Conservation (phyloP, 2,329 filamentous ascomycete species). For the Biscogniauxia mediterranea region DNA sequence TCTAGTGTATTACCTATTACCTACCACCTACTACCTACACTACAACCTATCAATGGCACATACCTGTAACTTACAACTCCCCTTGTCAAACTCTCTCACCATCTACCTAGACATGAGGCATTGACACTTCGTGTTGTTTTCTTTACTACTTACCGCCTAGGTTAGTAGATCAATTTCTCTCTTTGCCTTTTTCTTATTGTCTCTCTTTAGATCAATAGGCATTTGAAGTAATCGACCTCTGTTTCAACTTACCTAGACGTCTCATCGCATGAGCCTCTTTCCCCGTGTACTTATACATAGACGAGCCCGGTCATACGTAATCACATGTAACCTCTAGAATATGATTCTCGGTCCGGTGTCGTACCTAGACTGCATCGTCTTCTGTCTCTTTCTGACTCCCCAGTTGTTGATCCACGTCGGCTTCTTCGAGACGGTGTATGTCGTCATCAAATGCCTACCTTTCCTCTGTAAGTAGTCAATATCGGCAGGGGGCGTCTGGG, state of each 20-base stretch:
- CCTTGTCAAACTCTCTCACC: too few species aligned
- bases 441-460: slow-evolving; percentile 62
- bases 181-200: too few species aligned
- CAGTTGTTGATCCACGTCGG: slow-evolving; percentile 70
- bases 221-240: not conserved
- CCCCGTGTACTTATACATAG: not conserved
- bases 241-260: not conserved
- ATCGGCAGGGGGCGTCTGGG: not conserved
- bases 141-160: too few species aligned
- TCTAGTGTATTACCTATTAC: too few species aligned
- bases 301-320: not conserved
- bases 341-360: slow-evolving; percentile 77
- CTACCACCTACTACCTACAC: too few species aligned
- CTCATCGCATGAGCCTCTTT: not conserved
- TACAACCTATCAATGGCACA: too few species aligned
- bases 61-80: too few species aligned
- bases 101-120: too few species aligned
- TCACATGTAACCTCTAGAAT: slow-evolving; percentile 14
- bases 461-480: slow-evolving; percentile 58
- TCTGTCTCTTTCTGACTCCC: slow-evolving; percentile 67
- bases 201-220: too few species aligned
- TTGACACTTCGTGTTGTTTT: too few species aligned
- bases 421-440: slow-evolving; percentile 54
- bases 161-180: too few species aligned
- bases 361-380: slow-evolving; percentile 72